Percentiles rank a stretch among this genome's conserved stretches.
Evolutionary conservation across 495 filamentous ascomycete genomes (phyloP).

Genomic region (Lophiostoma macrostomum): DNA sequence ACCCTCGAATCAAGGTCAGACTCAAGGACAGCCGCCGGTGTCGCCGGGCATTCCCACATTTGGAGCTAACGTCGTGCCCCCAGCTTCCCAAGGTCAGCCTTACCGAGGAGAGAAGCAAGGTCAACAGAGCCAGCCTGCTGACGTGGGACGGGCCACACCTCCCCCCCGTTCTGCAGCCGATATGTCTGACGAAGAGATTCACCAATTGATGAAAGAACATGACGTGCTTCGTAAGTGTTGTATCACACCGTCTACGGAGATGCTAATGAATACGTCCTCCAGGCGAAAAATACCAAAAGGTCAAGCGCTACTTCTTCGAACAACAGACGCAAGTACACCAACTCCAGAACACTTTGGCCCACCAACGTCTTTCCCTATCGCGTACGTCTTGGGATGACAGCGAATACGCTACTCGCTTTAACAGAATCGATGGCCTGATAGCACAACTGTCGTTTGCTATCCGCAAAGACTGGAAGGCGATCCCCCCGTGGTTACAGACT

Average conservation of each 20-base stretch:
- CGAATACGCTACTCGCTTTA: slow-evolving; percentile 88
- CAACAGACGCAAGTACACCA: slow-evolving; percentile 90
- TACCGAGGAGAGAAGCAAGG: slow-evolving; percentile 31
- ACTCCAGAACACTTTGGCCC: slow-evolving; percentile 91
- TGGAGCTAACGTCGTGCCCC: slow-evolving; percentile 40
- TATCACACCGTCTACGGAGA: background rate
- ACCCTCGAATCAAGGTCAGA: slow-evolving; percentile 31
- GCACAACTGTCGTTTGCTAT: slow-evolving; percentile 93
- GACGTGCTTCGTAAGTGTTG: slow-evolving; percentile 42
- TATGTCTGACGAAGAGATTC: slow-evolving; percentile 42
- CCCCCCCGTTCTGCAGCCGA: slow-evolving; percentile 37
- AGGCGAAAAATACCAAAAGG: slow-evolving; percentile 96
- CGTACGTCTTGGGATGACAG: slow-evolving; percentile 94
- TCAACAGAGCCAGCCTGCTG: slow-evolving; percentile 31
- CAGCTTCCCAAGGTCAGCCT: slow-evolving; percentile 35
- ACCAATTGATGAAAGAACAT: slow-evolving; percentile 41
- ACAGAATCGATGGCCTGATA: slow-evolving; percentile 88
- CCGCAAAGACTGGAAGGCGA: slow-evolving; percentile 80
- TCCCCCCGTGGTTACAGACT: slow-evolving; percentile 74
- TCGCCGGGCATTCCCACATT: slow-evolving; percentile 37
- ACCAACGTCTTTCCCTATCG: slow-evolving; percentile 91
- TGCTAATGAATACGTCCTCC: slow-evolving; percentile 12
- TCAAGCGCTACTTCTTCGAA: slow-evolving; percentile 96
- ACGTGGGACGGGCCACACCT: slow-evolving; percentile 38
- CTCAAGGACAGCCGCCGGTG: slow-evolving; percentile 28